Base-by-base conservation (phyloP, 2,329 filamentous ascomycete genomes). In the Monosporascus sp. region DNA sequence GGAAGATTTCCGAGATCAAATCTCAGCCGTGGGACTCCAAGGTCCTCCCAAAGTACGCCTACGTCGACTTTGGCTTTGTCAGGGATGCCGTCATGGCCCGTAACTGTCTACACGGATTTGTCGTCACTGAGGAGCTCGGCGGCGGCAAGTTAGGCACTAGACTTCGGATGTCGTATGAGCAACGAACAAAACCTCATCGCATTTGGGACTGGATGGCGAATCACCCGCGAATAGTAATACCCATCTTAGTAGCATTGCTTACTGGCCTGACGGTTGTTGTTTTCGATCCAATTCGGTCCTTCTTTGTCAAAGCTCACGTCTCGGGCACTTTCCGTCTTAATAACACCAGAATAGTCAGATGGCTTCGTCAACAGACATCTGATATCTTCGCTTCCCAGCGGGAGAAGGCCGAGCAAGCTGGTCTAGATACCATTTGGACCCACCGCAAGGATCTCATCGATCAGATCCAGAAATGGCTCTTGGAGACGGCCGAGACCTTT, bases 251-350 rank as follows among this genome's bases (percentile, higher is more conserved):
- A 17, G 93, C 91, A 1, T 72, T 97, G 3, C 67, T 96, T 31
- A 91, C 92, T 0, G 85, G 87, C 37, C 75, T 94, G 47, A 95
- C 92, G 0, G 90, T 97, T 20, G 84, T 89, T 1, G 78, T 97
- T 7, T 97, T 99, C 64, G 94, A 99, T 62, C 94, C 94, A 0
- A 92, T 99, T 53, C 84, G 94, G 45, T 92, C 91, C 0, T 94
- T 95, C 66, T 97, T 95, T 63, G 89, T 97, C 72, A 90, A 90
- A 64, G 80, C 87, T 4, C 91, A 96, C 66, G 85, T 99, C 49
- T 90, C 91, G 35, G 82, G 86, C 47, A 84, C 85, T 0, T 83
- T 94, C 55, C 82, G 88, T 53, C 75, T 94, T 35, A 84, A 83
- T 45, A 85, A 94, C 56, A 93, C 85, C 63, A 79, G 74, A 47